Conservation (phyloP, 257 asterid species). For the Handroanthus guayacan region DNA sequence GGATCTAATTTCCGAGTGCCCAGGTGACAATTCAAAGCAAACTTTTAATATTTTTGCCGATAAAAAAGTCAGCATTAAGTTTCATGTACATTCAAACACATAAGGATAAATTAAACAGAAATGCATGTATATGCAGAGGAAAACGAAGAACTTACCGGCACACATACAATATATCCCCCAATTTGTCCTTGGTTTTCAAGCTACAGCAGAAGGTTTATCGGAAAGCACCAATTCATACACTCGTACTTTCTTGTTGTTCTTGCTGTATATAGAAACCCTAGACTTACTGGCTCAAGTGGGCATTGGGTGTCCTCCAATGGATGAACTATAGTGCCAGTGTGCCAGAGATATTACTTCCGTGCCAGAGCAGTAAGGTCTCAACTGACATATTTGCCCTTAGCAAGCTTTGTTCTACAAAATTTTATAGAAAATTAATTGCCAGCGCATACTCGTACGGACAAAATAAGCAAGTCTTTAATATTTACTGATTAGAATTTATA, state of each 20-base stretch:
- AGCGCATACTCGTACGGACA: no score
- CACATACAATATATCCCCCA: background rate
- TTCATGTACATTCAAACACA: background rate
- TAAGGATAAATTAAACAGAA: background rate
- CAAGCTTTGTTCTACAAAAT: background rate
- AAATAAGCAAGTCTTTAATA: no score
- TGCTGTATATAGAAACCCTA: constrained; percentile 9
- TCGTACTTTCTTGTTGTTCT: background rate
- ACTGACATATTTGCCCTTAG: constrained; percentile 15
- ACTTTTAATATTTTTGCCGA: background rate
- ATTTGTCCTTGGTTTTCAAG: background rate
- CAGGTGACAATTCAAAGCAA: background rate
- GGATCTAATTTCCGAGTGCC: constrained; percentile 9
- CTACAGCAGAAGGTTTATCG: background rate
- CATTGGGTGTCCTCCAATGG: background rate
- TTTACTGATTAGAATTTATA: no score
- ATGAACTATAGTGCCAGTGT: background rate
- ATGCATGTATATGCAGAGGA: background rate
- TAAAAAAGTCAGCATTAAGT: background rate
- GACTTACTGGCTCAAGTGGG: background rate
- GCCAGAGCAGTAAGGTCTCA: background rate
- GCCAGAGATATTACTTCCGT: background rate
- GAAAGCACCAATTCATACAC: background rate
- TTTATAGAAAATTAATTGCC: no score
- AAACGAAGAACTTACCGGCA: background rate